Base-by-base conservation (phyloP, 2,329 filamentous ascomycete species). In the Helicocarpus griseus region DNA sequence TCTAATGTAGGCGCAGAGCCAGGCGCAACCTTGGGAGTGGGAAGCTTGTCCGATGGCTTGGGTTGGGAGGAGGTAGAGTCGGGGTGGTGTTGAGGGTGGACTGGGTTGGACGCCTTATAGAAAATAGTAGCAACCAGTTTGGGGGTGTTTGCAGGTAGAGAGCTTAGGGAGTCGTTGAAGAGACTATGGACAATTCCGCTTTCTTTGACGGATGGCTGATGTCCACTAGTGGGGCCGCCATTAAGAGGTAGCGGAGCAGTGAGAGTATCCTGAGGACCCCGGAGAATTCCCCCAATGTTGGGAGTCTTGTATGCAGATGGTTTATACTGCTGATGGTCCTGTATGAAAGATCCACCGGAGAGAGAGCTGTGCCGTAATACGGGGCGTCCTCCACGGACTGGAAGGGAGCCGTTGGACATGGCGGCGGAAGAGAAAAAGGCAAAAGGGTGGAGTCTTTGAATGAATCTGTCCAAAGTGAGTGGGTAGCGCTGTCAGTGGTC, bases 1-100 rank as follows among this genome's bases (percentile, higher is more conserved):
- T 76, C 74, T 38, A 72, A 64, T 22, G 76, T 76, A 9, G 76
- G 76, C 1, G 73, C 74, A 26, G 71, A 74, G 49, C 75, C 75
- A 50, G 66, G 63, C 8, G 66, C 69, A 21, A 73, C 66, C 38
- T 62, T 62, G 19, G 71, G 71, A 14, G 67, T 60, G 4, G 69
- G 72, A 17, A 73, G 62, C 36, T 61, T 62, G 51, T 73, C 69
- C 31, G 68, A 69, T 14, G 65, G 54, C 22, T 52, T 41, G 2
- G 54, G 50, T 21, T 58, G 56, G 50, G 67, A 65, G 14, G 67
- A 65, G 0, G 72, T 69, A 26, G 70, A 65, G 57, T 77, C 74
- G 50, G 75, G 71, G 56, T 77, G 76, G 31, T 71, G 63, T 61
- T 74, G 69, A 41, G 71, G 66, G 57, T 73, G 69, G 17, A 71